Percentiles rank a stretch among this genome's conserved stretches.
Evolutionary conservation across 73 alveolate genomes (phyloP).

Genomic region (Halteria grandinella): DNA sequence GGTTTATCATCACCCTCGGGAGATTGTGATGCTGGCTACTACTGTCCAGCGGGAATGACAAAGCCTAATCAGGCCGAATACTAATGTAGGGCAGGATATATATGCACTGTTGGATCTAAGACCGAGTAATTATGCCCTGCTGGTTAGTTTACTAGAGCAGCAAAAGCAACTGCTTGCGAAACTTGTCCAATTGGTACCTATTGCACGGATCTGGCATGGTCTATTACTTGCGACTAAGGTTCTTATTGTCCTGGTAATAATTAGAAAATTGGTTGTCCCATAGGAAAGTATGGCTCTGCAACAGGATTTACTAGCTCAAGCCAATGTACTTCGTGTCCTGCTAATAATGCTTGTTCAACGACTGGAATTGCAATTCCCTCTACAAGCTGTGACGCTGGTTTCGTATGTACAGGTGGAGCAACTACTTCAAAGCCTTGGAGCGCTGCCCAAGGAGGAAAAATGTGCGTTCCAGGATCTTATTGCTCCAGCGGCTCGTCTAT

Average conservation of each 20-base stretch:
- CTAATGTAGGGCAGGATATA: slow-evolving; percentile 57
- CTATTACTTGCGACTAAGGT: slow-evolving; percentile 63
- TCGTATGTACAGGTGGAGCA: slow-evolving; percentile 48
- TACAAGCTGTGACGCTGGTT: slow-evolving; percentile 55
- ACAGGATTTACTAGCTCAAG: slow-evolving; percentile 6
- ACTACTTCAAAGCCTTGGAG: slow-evolving; percentile 36
- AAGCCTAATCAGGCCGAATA: slow-evolving; percentile 54
- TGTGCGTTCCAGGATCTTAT: slow-evolving; percentile 63
- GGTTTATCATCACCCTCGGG: slow-evolving; percentile 58
- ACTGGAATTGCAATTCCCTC: too few species aligned
- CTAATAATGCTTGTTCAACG: too few species aligned
- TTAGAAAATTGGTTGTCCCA: slow-evolving; percentile 40
- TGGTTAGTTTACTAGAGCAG: slow-evolving; percentile 55
- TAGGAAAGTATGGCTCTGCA: slow-evolving; percentile 43
- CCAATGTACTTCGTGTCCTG: too few species aligned
- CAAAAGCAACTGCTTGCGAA: slow-evolving; percentile 41
- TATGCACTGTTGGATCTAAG: slow-evolving; percentile 64
- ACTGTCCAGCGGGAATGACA: slow-evolving; percentile 56
- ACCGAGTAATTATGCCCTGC: slow-evolving; percentile 55
- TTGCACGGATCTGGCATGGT: slow-evolving; percentile 68
- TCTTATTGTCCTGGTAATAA: slow-evolving; percentile 71
- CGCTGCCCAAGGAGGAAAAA: slow-evolving; percentile 54
- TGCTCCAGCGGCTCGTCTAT: slow-evolving; percentile 75
- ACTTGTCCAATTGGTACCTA: slow-evolving; percentile 72
- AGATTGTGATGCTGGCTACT: slow-evolving; percentile 65